These are phyloP conservation scores for Dunaliella sp. DNA, from an alignment of 139 green algal species.

Conservation along the genomic window DNA sequence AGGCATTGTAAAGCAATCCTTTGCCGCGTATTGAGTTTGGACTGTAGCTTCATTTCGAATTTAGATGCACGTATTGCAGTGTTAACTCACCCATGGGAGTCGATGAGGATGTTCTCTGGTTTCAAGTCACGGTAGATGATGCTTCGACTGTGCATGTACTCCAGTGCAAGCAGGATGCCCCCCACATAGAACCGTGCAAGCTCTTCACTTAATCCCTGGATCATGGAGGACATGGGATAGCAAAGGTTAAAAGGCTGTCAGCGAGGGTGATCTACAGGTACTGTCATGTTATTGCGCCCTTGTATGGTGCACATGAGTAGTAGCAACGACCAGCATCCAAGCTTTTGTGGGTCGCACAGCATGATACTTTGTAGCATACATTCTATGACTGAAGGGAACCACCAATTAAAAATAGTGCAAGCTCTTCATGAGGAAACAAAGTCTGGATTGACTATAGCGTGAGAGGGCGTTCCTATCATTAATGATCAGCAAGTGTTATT, in stretches of 20 bases:
- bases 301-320: neutral
- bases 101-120: slow-evolving; percentile 64
- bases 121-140: slow-evolving; percentile 57
- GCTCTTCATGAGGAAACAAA: too few relatives aligned
- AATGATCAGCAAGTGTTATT: too few relatives aligned
- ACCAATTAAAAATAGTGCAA: too few relatives aligned
- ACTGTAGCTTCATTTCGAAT: too few relatives aligned
- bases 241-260: neutral
- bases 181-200: slow-evolving; percentile 56
- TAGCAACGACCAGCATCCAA: neutral
- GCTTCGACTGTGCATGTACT: slow-evolving; percentile 56
- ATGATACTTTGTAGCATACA: too few relatives aligned
- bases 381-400: too few relatives aligned
- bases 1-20: too few relatives aligned
- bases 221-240: slow-evolving; percentile 39
- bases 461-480: too few relatives aligned
- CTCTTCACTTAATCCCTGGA: slow-evolving; percentile 46
- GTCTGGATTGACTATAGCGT: too few relatives aligned
- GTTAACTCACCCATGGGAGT: slow-evolving; percentile 27
- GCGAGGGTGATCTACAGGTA: neutral
- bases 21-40: too few relatives aligned
- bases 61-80: too few relatives aligned
- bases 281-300: neutral
- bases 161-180: slow-evolving; percentile 46
- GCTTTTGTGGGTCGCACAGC: neutral